Evolutionary conservation across 2,329 filamentous ascomycete genomes (phyloP), one percentile per base, ranked within the genome.

Genomic region (Aspergillus quadricinctus): DNA sequence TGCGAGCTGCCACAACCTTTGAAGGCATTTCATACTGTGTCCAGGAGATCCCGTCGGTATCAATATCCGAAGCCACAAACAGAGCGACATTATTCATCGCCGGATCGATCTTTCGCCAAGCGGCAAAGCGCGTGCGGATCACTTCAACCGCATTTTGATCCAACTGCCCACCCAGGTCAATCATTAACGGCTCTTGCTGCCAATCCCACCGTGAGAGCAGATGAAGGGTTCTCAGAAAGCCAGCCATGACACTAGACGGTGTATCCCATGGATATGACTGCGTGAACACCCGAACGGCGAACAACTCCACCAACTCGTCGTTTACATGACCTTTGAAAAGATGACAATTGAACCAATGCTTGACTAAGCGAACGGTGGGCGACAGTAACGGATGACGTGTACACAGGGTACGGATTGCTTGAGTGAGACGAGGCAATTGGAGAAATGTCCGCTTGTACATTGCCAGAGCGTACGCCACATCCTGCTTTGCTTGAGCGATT

Each of bases 151-250:
- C 84, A 10, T 83, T 77, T 7, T 78, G 73, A 7, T 83, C 82
- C 67, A 95, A 80, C 14, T 85, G 82, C 10, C 69, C 71, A 25
- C 85, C 82, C 27, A 90, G 82, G 71, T 97, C 91, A 27, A 97
- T 81, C 35, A 96, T 80, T 31, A 97, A 79, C 1, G 94, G 89
- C 53, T 92, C 87, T 7, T 86, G 80, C 28, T 89, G 85, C 94
- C 94, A 99, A 71, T 97, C 91, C 92, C 94, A 99, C 45, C 86
- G 82, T 1, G 92, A 85, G 14, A 99, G 79, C 71, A 93, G 88
- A 31, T 87, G 78, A 1, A 99, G 78, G 0, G 90, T 89, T 23
- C 92, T 86, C 28, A 96, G 75, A 69, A 99, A 93, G 4, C 90
- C 94, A 0, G 88, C 88, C 64, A 86, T 86, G 9, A 88, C 80